These are phyloP conservation scores for Lasiodiplodia sp. DNA, from an alignment of 2,329 filamentous ascomycete genomes.

Conservation along the genomic window DNA sequence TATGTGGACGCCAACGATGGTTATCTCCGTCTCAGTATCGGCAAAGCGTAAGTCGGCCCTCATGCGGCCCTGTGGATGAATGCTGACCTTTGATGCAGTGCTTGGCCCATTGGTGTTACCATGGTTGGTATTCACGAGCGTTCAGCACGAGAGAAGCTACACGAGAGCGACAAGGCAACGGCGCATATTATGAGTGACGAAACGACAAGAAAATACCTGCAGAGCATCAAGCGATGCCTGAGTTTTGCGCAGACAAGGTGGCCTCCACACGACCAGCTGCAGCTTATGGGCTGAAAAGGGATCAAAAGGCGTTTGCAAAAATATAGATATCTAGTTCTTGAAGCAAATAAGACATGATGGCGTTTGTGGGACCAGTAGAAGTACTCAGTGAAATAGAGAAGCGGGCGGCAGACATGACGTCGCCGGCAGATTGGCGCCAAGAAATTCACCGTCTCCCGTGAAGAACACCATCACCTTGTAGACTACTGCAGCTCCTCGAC, in stretches of 20 bases:
- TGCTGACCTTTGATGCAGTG: slow-evolving; percentile 50
- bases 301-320: background rate
- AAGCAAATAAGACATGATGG: background rate
- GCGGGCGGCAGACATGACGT: slow-evolving; percentile 8
- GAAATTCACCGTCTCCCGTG: background rate
- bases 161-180: slow-evolving; percentile 76
- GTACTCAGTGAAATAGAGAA: no score
- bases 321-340: background rate
- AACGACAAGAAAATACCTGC: slow-evolving; percentile 90
- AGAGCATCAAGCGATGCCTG: slow-evolving; percentile 96
- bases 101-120: slow-evolving; percentile 98
- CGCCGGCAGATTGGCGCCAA: background rate
- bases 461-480: slow-evolving; percentile 3
- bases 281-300: slow-evolving; percentile 81
- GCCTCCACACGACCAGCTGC: slow-evolving; percentile 89
- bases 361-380: background rate
- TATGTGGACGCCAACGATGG: slow-evolving; percentile 98
- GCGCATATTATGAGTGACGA: slow-evolving; percentile 98
- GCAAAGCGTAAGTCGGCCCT: slow-evolving; percentile 69
- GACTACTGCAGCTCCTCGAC: background rate
- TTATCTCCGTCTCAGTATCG: slow-evolving; percentile 90
- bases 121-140: slow-evolving; percentile 99
- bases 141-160: slow-evolving; percentile 92
- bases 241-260: slow-evolving; percentile 97
- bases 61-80: background rate